These are phyloP conservation scores for Gracilaria domingensis DNA, from an alignment of 23 red algal genomes.

Conservation along the genomic window DNA sequence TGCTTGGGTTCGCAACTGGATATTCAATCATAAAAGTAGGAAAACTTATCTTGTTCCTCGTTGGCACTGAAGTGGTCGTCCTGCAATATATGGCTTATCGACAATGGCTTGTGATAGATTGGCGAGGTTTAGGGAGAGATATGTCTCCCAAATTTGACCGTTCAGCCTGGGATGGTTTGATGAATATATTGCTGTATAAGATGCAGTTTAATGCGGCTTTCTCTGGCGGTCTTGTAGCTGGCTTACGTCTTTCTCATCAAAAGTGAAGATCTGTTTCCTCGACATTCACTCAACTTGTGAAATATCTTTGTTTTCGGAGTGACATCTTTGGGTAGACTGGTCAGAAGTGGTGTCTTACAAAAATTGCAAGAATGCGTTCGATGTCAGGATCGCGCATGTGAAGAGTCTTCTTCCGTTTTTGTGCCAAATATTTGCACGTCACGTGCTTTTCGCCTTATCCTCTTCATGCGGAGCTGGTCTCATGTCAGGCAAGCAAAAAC, in stretches of 20 bases:
- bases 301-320: too few species aligned
- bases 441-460: too few species aligned
- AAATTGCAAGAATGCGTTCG: too few species aligned
- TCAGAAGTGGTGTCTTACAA: too few species aligned
- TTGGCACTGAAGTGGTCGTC: slow-evolving; percentile 80
- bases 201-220: slow-evolving; percentile 88
- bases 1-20: slow-evolving; percentile 84
- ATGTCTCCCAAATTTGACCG: slow-evolving; percentile 52
- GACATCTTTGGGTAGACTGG: too few species aligned
- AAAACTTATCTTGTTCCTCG: slow-evolving; percentile 58
- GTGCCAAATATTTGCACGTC: too few species aligned
- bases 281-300: too few species aligned
- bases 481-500: too few species aligned
- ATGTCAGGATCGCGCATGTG: too few species aligned
- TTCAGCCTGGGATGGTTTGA: slow-evolving; percentile 14
- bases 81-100: slow-evolving; percentile 89
- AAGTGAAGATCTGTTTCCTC: slow-evolving; percentile 12
- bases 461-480: too few species aligned
- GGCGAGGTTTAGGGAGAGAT: slow-evolving; percentile 66
- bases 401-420: too few species aligned
- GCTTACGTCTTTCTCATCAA: slow-evolving; percentile 20
- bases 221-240: slow-evolving; percentile 65
- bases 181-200: slow-evolving; percentile 66
- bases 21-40: slow-evolving; percentile 74
- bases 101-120: slow-evolving; percentile 76